Evolutionary conservation across 352 stramenopile species (phyloP).

Genomic region (Phytopythium oedochilum): DNA sequence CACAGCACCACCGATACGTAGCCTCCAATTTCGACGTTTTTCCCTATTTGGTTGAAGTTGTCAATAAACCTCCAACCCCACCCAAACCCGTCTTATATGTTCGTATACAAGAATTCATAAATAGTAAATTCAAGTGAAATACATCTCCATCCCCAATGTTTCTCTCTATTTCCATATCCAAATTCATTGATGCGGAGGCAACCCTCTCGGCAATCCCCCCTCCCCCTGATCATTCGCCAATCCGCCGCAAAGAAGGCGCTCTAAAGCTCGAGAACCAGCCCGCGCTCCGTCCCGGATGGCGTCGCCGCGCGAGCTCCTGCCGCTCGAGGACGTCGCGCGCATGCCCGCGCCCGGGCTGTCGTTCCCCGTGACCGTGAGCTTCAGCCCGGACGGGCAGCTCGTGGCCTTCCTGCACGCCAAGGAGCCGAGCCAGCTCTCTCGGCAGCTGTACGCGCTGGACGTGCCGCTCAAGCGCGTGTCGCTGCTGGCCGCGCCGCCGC

Average conservation of each 20-base stretch:
- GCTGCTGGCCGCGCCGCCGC: conserved; percentile 57
- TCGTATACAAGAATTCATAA: too few relatives aligned
- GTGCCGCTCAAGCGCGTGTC: conserved; percentile 43
- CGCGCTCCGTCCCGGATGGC: neutral
- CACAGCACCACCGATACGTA: too few relatives aligned
- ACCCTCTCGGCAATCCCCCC: too few relatives aligned
- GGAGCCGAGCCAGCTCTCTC: conserved; percentile 73
- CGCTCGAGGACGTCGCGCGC: conserved; percentile 84
- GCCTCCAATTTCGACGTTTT: too few relatives aligned
- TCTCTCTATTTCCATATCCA: too few relatives aligned
- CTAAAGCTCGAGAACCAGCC: too few relatives aligned
- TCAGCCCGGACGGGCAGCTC: conserved; percentile 76
- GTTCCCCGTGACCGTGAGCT: conserved; percentile 75
- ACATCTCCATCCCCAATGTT: too few relatives aligned
- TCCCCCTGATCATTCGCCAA: neutral
- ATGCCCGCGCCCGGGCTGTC: conserved; percentile 84
- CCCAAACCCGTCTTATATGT: too few relatives aligned
- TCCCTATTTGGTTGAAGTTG: too few relatives aligned
- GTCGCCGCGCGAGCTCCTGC: conserved; percentile 36
- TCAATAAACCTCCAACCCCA: too few relatives aligned
- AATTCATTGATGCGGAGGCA: too few relatives aligned
- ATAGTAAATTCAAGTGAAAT: too few relatives aligned
- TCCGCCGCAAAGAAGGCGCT: neutral
- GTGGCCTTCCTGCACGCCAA: conserved; percentile 86
- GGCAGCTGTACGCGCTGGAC: conserved; percentile 84